These are phyloP conservation scores for Meyerozyma athensensis DNA, from an alignment of 1,139 yeast species.

Conservation along the genomic window DNA sequence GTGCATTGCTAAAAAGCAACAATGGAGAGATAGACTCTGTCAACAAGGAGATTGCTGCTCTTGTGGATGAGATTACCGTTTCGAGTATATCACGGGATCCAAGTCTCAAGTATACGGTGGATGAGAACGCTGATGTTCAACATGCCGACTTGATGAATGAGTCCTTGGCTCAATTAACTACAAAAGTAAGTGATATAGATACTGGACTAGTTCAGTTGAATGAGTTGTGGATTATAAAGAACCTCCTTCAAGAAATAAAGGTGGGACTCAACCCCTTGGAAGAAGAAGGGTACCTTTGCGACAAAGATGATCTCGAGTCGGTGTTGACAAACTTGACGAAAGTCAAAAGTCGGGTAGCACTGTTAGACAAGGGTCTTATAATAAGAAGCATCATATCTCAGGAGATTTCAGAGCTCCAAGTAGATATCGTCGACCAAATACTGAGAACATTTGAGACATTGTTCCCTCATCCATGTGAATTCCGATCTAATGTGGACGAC, in stretches of 20 bases:
- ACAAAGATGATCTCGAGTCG: constrained; percentile 8
- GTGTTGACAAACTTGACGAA: constrained; percentile 7
- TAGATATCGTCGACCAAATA: neutral
- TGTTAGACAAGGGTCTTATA: constrained; percentile 3
- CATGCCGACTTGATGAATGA: neutral
- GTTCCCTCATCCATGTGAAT: neutral
- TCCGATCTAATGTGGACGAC: neutral
- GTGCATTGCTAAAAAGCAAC: neutral
- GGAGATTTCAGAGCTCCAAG: neutral
- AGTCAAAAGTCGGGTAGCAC: constrained; percentile 3
- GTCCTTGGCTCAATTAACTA: neutral
- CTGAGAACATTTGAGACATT: constrained; percentile 1
- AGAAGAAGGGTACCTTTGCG: constrained; percentile 4
- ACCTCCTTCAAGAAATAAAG: constrained; percentile 1
- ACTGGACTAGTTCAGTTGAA: neutral
- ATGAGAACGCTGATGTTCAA: neutral
- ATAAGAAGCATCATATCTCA: neutral
- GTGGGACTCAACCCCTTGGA: neutral
- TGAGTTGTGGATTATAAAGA: constrained; percentile 2
- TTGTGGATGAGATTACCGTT: neutral
- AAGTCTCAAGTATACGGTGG: neutral
- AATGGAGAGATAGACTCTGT: neutral
- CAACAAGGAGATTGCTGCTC: neutral
- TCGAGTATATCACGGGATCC: neutral
- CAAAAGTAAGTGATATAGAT: neutral